These are phyloP conservation scores for Hericium erinaceus DNA, from an alignment of 768 basidiomycete genomes.

Conservation along the genomic window DNA sequence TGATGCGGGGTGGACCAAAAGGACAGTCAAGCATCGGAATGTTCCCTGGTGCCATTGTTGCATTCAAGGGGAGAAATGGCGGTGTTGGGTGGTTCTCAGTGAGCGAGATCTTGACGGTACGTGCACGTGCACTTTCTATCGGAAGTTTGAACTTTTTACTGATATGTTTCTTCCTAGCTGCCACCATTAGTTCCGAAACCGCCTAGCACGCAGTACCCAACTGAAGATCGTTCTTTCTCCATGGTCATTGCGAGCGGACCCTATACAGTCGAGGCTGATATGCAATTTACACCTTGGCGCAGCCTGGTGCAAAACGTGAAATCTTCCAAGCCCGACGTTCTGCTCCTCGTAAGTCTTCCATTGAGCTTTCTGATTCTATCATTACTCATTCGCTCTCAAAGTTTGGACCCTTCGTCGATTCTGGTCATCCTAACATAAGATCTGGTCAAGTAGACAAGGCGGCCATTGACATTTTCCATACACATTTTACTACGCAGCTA, in stretches of 20 bases:
- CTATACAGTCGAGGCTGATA: constrained; percentile 70
- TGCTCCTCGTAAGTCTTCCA: constrained; percentile 57
- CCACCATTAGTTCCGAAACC: constrained; percentile 41
- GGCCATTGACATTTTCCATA: constrained; percentile 59
- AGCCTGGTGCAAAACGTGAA: constrained; percentile 55
- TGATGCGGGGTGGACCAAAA: constrained; percentile 52
- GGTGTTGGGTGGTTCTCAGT: constrained; percentile 84
- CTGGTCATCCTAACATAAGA: constrained; percentile 63
- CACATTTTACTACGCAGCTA: constrained; percentile 51
- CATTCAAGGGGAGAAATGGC: constrained; percentile 82
- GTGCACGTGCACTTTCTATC: constrained; percentile 26
- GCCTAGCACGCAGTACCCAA: constrained; percentile 31
- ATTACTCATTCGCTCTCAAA: constrained; percentile 22
- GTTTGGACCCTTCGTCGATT: constrained; percentile 90
- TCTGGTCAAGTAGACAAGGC: constrained; percentile 62
- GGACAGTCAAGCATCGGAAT: constrained; percentile 62
- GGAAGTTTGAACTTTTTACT: neutral
- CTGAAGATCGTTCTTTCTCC: constrained; percentile 38
- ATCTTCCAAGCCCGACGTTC: constrained; percentile 56
- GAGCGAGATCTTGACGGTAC: constrained; percentile 71
- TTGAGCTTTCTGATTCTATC: neutral
- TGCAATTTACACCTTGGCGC: constrained; percentile 65
- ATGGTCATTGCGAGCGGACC: constrained; percentile 80
- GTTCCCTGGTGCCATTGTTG: constrained; percentile 86
- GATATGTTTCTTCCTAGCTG: constrained; percentile 32